Base-by-base conservation (phyloP, 495 filamentous ascomycete species). In the Extremus antarcticus region DNA sequence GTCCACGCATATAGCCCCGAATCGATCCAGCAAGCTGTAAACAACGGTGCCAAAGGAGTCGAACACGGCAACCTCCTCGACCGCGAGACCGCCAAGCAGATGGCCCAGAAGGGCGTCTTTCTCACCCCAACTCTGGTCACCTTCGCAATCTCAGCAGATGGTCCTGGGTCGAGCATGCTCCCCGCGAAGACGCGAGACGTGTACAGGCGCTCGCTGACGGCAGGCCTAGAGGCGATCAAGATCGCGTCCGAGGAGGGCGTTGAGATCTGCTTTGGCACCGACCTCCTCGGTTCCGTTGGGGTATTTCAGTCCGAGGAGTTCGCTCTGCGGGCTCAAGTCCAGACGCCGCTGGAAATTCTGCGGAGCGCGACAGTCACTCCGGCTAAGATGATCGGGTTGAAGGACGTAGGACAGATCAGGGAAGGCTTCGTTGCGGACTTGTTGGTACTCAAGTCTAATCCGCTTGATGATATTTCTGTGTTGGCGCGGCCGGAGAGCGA, bases 11-110 rank as follows among this genome's bases (percentile, higher is more conserved):
- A 81, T 51, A 79, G 74, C 0, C 60, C 71, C 7, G 61, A 66
- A 43, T 67, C 76, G 3, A 79, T 81, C 43, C 68, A 70, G 16
- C 74, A 76, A 50, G 76, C 75, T 1, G 66, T 81, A 16, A 68
- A 74, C 25, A 78, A 81, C 54, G 78, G 78, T 0, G 76, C 77
- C 1, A 69, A 51, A 13, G 76, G 77, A 0, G 79, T 79, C 53
- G 78, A 81, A 63, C 77, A 80, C 57, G 77, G 76, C 0, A 80
- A 79, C 50, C 66, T 80, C 21, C 62, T 80, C 19, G 76, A 80
- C 46, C 52, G 66, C n/a, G 67, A 67, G 16, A 79, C 76, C 15
- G 78, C 77, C 2, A 55, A 65, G 54, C 63, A 72, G 35, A 74
- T 76, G 71, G 72, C 67, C 3, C 64, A 70, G 20, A 72, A 70